These are phyloP conservation scores for Xerocomus brunneocitrinus DNA, from an alignment of 768 basidiomycete species.

Conservation along the genomic window DNA sequence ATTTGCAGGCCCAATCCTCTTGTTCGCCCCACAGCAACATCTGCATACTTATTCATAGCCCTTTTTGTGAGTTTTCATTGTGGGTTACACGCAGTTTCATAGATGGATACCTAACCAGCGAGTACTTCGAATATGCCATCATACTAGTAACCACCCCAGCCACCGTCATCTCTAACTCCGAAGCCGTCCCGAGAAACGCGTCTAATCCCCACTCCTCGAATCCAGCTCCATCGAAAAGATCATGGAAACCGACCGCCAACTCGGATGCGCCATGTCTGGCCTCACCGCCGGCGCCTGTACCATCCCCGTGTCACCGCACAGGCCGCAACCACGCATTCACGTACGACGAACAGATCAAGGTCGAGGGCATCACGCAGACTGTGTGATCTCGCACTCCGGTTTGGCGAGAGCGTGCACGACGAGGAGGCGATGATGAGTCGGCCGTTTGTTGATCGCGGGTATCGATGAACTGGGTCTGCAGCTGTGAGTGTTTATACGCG, in stretches of 20 bases:
- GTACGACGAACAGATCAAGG: constrained; percentile 94
- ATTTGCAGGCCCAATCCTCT: too few relatives aligned
- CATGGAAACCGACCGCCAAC: constrained; percentile 97
- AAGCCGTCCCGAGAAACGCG: constrained; percentile 97
- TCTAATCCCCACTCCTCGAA: constrained; percentile 94
- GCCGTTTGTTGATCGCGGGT: constrained; percentile 96
- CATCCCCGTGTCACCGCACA: constrained; percentile 96
- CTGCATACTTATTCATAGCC: too few relatives aligned
- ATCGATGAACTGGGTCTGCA: constrained; percentile 95
- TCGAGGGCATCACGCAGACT: constrained; percentile 99
- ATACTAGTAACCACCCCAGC: constrained; percentile 24
- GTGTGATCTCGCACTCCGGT: constrained; percentile 92
- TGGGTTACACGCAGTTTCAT: too few relatives aligned
- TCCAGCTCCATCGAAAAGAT: constrained; percentile 97
- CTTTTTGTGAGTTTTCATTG: too few relatives aligned
- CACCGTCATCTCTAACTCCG: constrained; percentile 87
- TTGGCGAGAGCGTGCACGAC: constrained; percentile 98
- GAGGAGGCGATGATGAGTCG: constrained; percentile 99
- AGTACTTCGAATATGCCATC: too few relatives aligned
- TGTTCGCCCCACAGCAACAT: too few relatives aligned
- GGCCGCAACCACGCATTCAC: constrained; percentile 81
- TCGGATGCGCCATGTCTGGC: constrained; percentile 97
- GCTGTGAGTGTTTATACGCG: constrained; percentile 52
- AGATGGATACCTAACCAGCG: too few relatives aligned
- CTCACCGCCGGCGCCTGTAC: constrained; percentile 97